Percentiles rank a stretch among this genome's conserved stretches.
These are phyloP conservation scores for Didymellaceae sp. DNA, from an alignment of 2,329 filamentous ascomycete species.

Conservation along the genomic window DNA sequence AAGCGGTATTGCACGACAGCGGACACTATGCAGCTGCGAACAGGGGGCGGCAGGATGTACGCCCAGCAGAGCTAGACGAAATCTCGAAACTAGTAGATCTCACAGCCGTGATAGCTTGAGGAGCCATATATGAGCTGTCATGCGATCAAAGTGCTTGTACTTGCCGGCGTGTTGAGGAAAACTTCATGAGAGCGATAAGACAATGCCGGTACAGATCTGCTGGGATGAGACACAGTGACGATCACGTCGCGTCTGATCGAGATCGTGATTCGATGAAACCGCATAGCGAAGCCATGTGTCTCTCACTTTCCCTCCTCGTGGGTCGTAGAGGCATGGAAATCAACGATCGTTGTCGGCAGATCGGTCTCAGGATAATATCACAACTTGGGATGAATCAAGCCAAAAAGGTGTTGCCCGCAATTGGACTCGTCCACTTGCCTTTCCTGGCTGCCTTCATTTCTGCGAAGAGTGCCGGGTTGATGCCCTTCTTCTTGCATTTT, in stretches of 20 bases:
- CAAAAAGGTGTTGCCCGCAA: slow-evolving; percentile 45
- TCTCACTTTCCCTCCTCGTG: too few species aligned
- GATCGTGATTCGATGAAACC: too few species aligned
- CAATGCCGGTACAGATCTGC: too few species aligned
- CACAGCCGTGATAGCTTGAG: background rate
- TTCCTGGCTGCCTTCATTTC: slow-evolving; percentile 56
- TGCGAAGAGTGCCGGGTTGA: slow-evolving; percentile 55
- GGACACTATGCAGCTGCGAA: slow-evolving; percentile 6
- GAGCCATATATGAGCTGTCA: background rate
- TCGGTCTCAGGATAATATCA: too few species aligned
- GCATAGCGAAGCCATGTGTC: too few species aligned
- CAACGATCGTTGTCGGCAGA: too few species aligned
- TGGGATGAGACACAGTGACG: too few species aligned
- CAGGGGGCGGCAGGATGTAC: background rate
- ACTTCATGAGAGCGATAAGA: too few species aligned
- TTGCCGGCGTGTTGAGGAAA: too few species aligned
- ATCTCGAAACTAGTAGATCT: background rate
- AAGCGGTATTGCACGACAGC: slow-evolving; percentile 11
- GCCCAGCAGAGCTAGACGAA: slow-evolving; percentile 1
- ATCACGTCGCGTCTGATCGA: too few species aligned
- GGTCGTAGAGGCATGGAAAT: too few species aligned
- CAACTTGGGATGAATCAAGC: slow-evolving; percentile 3
- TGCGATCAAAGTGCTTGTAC: too few species aligned
- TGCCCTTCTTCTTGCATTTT: slow-evolving; percentile 55
- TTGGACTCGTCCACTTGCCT: slow-evolving; percentile 47